These are phyloP conservation scores for Fennellomyces sp. DNA, from an alignment of 371 early-diverging fungal genomes.

Conservation along the genomic window DNA sequence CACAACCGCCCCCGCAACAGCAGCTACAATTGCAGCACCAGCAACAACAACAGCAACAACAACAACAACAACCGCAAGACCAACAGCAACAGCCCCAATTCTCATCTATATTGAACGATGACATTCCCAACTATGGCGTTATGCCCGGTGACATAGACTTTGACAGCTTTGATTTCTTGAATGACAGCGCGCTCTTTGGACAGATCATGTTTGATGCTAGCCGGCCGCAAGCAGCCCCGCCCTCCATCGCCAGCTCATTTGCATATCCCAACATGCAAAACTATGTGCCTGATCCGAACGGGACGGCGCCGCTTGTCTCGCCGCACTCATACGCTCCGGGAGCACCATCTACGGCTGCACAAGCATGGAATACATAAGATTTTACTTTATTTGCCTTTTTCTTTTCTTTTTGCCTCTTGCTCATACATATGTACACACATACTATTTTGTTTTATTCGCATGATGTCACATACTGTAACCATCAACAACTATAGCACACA, in stretches of 20 bases:
- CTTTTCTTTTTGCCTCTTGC: not conserved
- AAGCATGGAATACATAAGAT: not conserved
- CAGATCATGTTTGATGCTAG: slow-evolving; percentile 47
- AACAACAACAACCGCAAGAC: not conserved
- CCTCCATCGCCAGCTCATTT: not conserved
- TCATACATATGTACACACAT: not conserved
- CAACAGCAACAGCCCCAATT: not conserved
- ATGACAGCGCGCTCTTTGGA: slow-evolving; percentile 15
- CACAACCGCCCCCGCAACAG: not conserved
- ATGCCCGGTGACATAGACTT: not conserved
- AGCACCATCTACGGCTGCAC: not conserved
- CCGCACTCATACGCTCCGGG: not conserved
- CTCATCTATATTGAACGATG: not conserved
- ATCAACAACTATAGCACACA: not conserved
- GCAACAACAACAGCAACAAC: slow-evolving; percentile 5
- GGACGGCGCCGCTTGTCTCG: not conserved
- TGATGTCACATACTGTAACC: not conserved
- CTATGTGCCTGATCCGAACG: not conserved
- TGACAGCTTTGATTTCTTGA: not conserved
- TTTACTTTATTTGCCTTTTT: not conserved
- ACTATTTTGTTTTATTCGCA: not conserved
- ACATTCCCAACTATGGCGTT: not conserved
- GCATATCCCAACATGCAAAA: not conserved
- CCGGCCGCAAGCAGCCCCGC: not conserved
- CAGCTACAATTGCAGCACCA: not conserved